Percentiles rank a stretch among this genome's conserved stretches.
Evolutionary conservation across 495 filamentous ascomycete species (phyloP).

Genomic region (Trichoderma gamsii): DNA sequence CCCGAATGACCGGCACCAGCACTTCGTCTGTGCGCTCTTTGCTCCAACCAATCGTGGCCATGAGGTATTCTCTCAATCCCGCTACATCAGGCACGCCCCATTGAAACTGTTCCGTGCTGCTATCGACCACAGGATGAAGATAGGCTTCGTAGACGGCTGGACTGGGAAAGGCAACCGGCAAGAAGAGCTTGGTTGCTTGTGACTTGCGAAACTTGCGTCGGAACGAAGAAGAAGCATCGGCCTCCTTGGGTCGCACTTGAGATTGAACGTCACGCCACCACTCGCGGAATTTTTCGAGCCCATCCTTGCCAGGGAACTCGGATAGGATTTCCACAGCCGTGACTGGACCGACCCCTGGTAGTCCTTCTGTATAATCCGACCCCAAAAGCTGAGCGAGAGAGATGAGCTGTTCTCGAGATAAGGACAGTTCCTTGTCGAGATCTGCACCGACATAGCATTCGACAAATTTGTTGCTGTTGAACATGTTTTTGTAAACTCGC

Average conservation of each 20-base stretch:
- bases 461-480: constrained; percentile 93
- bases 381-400: constrained; percentile 83
- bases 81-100: constrained; percentile 95
- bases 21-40: constrained; percentile 90
- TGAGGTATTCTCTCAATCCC: constrained; percentile 75
- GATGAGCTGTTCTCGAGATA: constrained; percentile 77
- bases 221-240: constrained; percentile 54
- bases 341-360: constrained; percentile 85
- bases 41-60: constrained; percentile 89
- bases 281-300: constrained; percentile 62
- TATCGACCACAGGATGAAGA: constrained; percentile 76
- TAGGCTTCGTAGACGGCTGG: constrained; percentile 69
- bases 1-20: constrained; percentile 84
- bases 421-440: constrained; percentile 80
- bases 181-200: constrained; percentile 74
- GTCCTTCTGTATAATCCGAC: constrained; percentile 88
- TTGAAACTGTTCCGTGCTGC: constrained; percentile 68
- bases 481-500: constrained; percentile 98
- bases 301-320: constrained; percentile 62
- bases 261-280: constrained; percentile 83
- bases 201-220: constrained; percentile 73
- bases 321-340: constrained; percentile 86
- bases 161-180: constrained; percentile 72
- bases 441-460: constrained; percentile 91
- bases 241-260: constrained; percentile 40